Evolutionary conservation across 2,329 filamentous ascomycete species (phyloP).

Genomic region (Penicillium olsonii): DNA sequence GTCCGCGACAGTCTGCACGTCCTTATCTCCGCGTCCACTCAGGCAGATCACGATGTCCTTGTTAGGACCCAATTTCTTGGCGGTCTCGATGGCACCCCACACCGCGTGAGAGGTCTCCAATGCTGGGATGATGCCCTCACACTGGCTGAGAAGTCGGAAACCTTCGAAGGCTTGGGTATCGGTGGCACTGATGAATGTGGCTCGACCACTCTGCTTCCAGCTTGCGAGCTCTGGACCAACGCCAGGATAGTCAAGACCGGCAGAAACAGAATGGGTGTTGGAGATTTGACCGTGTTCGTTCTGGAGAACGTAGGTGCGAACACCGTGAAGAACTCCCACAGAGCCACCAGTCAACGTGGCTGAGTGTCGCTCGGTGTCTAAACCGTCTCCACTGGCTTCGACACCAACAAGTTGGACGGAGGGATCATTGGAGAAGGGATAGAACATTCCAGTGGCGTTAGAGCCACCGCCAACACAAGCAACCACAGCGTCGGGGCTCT

Average conservation of each 20-base stretch:
- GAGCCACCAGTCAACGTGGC: conserved; percentile 84
- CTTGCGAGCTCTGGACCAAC: conserved; percentile 88
- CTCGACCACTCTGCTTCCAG: conserved; percentile 89
- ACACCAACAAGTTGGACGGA: conserved; percentile 88
- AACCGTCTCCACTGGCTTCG: conserved; percentile 89
- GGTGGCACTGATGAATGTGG: conserved; percentile 85
- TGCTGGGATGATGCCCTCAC: conserved; percentile 96
- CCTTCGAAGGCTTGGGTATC: conserved; percentile 87
- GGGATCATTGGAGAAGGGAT: conserved; percentile 84
- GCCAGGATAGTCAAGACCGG: conserved; percentile 94
- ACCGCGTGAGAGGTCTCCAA: conserved; percentile 92
- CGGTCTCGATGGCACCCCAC: conserved; percentile 82
- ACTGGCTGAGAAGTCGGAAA: conserved; percentile 79
- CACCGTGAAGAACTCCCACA: conserved; percentile 93
- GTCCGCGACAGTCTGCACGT: conserved; percentile 96
- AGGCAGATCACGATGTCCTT: conserved; percentile 92
- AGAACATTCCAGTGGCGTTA: conserved; percentile 98
- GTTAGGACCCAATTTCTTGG: conserved; percentile 86
- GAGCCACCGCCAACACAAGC: conserved; percentile 94
- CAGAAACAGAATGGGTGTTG: conserved; percentile 95
- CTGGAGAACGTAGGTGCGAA: conserved; percentile 95
- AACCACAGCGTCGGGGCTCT: conserved; percentile 92
- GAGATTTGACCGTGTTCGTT: conserved; percentile 88
- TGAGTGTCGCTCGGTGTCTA: conserved; percentile 81
- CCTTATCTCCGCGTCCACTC: conserved; percentile 93